Percentiles rank a stretch among this genome's conserved stretches.
Evolutionary conservation across 805 yeast species (phyloP).

Genomic region (Kuraishia hungarica): DNA sequence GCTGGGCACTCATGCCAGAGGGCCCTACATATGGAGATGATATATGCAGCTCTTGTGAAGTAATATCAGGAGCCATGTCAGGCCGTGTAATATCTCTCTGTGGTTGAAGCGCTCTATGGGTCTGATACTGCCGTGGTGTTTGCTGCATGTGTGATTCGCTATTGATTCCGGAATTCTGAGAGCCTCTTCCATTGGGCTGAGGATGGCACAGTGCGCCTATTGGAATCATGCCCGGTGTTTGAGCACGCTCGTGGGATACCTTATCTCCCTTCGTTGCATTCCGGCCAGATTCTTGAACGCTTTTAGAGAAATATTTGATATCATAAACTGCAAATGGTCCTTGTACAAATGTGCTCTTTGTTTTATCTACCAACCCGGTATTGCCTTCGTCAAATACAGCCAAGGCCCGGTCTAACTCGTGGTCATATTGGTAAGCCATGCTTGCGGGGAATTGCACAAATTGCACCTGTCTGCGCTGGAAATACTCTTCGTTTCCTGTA

Average conservation of each 20-base stretch:
- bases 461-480: constrained; percentile 37
- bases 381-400: constrained; percentile 13
- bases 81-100: no score
- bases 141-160: no score
- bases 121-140: no score
- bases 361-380: constrained; percentile 13
- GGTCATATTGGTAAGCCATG: constrained; percentile 27
- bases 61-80: no score
- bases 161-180: not conserved
- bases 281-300: not conserved
- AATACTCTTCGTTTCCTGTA: constrained; percentile 10
- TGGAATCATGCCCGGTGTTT: not conserved
- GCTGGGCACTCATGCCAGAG: no score
- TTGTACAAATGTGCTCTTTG: constrained; percentile 9
- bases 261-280: not conserved
- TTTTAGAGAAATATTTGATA: not conserved
- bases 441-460: constrained; percentile 30
- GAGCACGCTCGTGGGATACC: not conserved
- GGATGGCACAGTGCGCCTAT: not conserved
- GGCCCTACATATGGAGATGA: no score
- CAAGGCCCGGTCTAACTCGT: constrained; percentile 29
- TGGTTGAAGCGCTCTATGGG: no score
- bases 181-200: not conserved
- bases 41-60: no score
- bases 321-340: constrained; percentile 21